phyloP scores from a whole-genome alignment of 345 rosid species.

The Mangifera indica region DNA sequence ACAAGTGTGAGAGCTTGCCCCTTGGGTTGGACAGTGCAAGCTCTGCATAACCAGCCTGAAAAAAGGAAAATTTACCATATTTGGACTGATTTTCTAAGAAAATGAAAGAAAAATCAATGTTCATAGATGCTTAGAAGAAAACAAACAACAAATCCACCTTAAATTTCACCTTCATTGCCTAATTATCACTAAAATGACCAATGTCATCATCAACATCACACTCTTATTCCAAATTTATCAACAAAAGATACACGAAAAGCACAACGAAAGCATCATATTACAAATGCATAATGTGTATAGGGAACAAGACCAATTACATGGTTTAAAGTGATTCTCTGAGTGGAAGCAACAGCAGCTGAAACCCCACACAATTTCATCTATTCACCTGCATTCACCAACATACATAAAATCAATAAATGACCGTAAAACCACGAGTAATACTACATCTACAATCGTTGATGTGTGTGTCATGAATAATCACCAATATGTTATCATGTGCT shows the following conservation, averaged over 20 bases:
- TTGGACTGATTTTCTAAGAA: neutral
- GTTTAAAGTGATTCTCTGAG: neutral
- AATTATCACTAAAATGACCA: neutral
- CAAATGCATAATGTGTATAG: neutral
- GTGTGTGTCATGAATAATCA: too few species aligned
- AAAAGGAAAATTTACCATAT: neutral
- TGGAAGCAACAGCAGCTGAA: conserved; percentile 9
- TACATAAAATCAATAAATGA: neutral
- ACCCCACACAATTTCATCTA: conserved; percentile 17
- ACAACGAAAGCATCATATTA: neutral
- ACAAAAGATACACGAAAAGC: too few species aligned
- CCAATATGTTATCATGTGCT: too few species aligned
- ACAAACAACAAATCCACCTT: too few species aligned
- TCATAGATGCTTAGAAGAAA: too few species aligned
- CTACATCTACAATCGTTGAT: too few species aligned
- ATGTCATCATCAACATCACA: too few species aligned
- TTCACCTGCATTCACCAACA: neutral
- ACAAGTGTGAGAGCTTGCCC: conserved; percentile 25
- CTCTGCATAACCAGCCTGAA: conserved; percentile 37
- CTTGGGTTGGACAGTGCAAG: conserved; percentile 20
- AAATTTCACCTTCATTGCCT: too few species aligned
- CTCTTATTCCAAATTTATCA: neutral
- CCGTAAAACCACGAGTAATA: neutral
- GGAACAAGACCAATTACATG: conserved; percentile 14
- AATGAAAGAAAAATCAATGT: neutral